Percentiles rank a stretch among this genome's conserved stretches.
phyloP scores from a whole-genome alignment of 2,329 filamentous ascomycete genomes.

The Claviceps sp. region DNA sequence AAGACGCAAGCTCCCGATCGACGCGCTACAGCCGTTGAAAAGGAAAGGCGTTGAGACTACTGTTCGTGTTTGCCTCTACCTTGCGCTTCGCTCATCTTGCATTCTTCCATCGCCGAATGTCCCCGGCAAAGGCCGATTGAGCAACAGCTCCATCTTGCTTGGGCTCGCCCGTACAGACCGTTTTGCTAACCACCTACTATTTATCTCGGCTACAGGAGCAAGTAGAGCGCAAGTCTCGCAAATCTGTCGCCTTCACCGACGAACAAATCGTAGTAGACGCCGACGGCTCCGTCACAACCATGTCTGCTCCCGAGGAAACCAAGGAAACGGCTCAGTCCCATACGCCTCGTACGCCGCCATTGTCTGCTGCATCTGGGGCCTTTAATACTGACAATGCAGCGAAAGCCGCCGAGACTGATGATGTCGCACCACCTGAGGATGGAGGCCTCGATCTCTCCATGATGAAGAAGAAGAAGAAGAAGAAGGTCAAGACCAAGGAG shows the following conservation, averaged over 20 bases:
- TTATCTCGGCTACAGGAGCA: constrained; percentile 9
- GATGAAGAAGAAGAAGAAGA: constrained; percentile 90
- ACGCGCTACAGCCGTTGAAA: not conserved
- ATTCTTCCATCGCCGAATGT: not conserved
- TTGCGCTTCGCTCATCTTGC: not conserved
- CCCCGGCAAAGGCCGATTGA: not conserved
- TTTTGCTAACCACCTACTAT: not conserved
- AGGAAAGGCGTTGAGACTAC: not conserved
- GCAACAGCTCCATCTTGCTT: not conserved
- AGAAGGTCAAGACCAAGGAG: constrained; percentile 46
- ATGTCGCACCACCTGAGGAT: constrained; percentile 34
- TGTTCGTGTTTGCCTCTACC: not conserved
- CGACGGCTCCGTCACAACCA: constrained; percentile 73
- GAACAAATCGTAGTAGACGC: constrained; percentile 77
- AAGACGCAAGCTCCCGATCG: not conserved
- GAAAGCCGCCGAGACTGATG: constrained; percentile 32
- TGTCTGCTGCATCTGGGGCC: constrained; percentile 39
- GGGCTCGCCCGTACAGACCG: not conserved
- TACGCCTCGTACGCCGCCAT: constrained; percentile 51
- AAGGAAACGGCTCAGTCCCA: constrained; percentile 76
- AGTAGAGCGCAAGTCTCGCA: constrained; percentile 60
- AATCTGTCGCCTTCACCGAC: constrained; percentile 89
- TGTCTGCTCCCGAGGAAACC: constrained; percentile 58
- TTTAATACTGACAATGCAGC: constrained; percentile 35
- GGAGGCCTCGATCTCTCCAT: constrained; percentile 45